Base-by-base conservation (phyloP, 2,329 filamentous ascomycete species). In the Pseudogymnoascus verrucosus region DNA sequence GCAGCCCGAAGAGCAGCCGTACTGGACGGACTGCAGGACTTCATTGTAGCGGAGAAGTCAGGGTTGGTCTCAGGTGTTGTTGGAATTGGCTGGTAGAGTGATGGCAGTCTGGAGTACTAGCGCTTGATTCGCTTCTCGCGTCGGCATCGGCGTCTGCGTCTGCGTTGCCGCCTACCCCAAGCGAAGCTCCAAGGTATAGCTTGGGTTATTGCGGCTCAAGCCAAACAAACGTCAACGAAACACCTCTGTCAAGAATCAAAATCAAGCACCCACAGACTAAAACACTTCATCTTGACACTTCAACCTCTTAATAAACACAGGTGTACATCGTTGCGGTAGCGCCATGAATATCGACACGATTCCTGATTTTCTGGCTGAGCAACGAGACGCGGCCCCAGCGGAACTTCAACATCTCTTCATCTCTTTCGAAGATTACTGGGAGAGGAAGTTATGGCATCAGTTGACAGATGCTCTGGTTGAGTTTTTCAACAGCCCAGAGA, bases 371-470 rank as follows among this genome's bases (percentile, higher is more conserved):
- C 89, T 99, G 68, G 86, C 87, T 66, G 89, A 96, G 71, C 90
- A 96, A 84, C 89, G 92, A 75, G 91, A 96, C 74, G 82, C 87
- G 75, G 90, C 92, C 72, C 90, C 92, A 62, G 90, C 92, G 70
- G 90, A 96, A 76, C 85, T 96, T 62, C 93, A 97, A 78, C 84
- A 89, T 72, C 86, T 90, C 73, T 90, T 97, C 76, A 84, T 99
- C 71, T 86, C 89, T 72, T 96, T 99, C 69, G 95, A 99, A 81
- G 92, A 96, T 75, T 90, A 87, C 74, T 99, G 95, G 95, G 95
- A 99, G 82, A 88, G 93, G 72, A 97, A 97, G 80, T 84, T 99
- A 78, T 99, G 95, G 95, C 95, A 99, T 80, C 93, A 99, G 79
- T 89, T 99, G 69, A 99, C 95, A 37, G 89, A 96, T 74, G 82